Evolutionary conservation across 306 rosid genomes (phyloP).

Genomic region (Styphnolobium japonicum): DNA sequence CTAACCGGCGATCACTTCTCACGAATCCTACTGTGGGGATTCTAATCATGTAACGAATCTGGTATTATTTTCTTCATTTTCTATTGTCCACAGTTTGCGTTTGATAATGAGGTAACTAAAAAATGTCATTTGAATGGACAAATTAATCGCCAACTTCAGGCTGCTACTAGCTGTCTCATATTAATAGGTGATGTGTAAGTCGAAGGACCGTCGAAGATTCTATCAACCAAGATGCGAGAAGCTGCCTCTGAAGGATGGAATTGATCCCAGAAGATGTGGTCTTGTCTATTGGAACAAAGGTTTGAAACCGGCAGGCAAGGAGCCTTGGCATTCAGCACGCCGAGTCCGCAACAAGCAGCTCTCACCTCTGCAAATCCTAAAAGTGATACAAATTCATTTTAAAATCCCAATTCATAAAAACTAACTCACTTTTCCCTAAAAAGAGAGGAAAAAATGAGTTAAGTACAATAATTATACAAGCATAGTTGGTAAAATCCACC

Average conservation of each 20-base stretch:
- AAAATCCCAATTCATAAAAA: constrained; percentile 17
- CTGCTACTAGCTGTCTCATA: constrained; percentile 49
- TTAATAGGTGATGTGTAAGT: constrained; percentile 52
- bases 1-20: background rate
- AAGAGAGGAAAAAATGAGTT: background rate
- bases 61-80: background rate
- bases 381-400: background rate
- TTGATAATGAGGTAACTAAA: background rate
- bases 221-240: constrained; percentile 33
- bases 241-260: constrained; percentile 72
- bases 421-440: background rate
- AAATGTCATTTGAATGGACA: background rate
- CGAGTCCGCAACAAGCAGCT: constrained; percentile 73
- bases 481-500: no score
- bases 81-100: background rate
- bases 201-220: constrained; percentile 48
- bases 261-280: constrained; percentile 65
- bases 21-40: background rate
- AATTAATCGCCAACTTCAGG: constrained; percentile 18
- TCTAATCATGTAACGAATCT: background rate
- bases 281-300: constrained; percentile 58
- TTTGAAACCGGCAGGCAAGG: constrained; percentile 53
- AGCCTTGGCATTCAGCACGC: constrained; percentile 46
- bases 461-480: background rate
- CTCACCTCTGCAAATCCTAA: constrained; percentile 70